Evolutionary conservation across 306 rosid species (phyloP).

Genomic region (Luffa aegyptiaca): DNA sequence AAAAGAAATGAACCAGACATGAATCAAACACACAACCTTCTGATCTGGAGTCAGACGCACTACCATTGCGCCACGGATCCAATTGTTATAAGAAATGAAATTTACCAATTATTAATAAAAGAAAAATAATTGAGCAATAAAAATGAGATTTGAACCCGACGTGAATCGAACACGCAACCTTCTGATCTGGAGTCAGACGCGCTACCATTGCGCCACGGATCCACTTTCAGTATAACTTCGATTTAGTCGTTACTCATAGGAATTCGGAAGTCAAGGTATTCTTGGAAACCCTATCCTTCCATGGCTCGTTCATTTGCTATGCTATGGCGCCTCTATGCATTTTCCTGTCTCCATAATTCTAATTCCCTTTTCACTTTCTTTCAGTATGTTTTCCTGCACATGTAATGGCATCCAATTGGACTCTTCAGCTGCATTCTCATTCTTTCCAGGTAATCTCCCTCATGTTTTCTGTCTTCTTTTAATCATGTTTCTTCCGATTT

Average conservation of each 20-base stretch:
- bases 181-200: conserved; percentile 12
- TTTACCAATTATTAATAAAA: too few species aligned
- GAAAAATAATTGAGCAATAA: too few species aligned
- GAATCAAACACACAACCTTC: too few species aligned
- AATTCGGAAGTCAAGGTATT: background rate
- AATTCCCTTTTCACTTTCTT: background rate
- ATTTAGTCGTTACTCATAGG: too few species aligned
- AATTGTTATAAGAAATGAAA: too few species aligned
- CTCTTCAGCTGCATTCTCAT: conserved; percentile 24
- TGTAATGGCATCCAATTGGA: conserved; percentile 43
- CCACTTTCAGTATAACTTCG: background rate
- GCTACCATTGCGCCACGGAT: conserved; percentile 13
- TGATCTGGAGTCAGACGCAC: too few species aligned
- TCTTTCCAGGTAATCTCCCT: conserved; percentile 26
- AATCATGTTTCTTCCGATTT: background rate
- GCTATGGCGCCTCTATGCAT: background rate
- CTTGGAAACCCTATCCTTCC: conserved; percentile 1
- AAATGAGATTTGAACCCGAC: background rate
- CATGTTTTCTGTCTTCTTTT: background rate
- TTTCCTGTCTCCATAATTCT: background rate
- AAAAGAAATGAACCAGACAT: too few species aligned
- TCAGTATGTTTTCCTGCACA: background rate
- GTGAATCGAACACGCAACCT: conserved; percentile 11
- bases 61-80: too few species aligned
- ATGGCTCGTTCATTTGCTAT: background rate